A percentile compares a stretch with the other conserved stretches of the same genome.
Conservation (phyloP, 257 asterid genomes). For the Primulina eburnea region DNA sequence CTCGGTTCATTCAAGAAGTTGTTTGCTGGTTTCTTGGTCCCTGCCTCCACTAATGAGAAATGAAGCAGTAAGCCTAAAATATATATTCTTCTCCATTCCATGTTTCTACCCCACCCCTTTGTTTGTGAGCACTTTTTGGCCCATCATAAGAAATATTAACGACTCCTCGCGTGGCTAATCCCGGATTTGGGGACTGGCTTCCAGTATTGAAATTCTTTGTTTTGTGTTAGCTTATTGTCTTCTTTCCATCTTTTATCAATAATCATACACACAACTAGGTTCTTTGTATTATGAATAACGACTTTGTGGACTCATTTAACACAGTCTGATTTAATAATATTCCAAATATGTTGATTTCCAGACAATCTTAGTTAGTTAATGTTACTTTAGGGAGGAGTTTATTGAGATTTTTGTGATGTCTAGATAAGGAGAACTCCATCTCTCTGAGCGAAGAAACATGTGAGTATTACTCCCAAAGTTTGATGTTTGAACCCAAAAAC, state of each 20-base stretch:
- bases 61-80: not conserved
- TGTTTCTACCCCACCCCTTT: constrained; percentile 25
- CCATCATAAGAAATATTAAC: constrained; percentile 27
- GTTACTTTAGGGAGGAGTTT: not conserved
- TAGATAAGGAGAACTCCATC: not conserved
- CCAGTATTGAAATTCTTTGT: constrained; percentile 18
- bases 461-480: not conserved
- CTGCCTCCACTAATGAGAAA: constrained; percentile 37
- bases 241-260: constrained; percentile 25
- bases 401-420: constrained; percentile 12
- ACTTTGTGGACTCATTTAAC: constrained; percentile 12
- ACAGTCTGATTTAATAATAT: constrained; percentile 19
- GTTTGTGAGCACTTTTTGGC: constrained; percentile 24
- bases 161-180: constrained; percentile 28
- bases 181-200: not conserved
- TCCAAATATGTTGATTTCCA: constrained; percentile 6
- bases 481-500: not conserved
- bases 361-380: constrained; percentile 13
- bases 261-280: constrained; percentile 18
- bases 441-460: not conserved
- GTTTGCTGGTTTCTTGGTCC: constrained; percentile 39
- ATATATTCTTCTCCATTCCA: constrained; percentile 18
- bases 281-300: constrained; percentile 18
- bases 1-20: constrained; percentile 31
- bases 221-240: constrained; percentile 29